Conservation (phyloP, 2,329 filamentous ascomycete species). For the Drechslerella dactyloides region DNA sequence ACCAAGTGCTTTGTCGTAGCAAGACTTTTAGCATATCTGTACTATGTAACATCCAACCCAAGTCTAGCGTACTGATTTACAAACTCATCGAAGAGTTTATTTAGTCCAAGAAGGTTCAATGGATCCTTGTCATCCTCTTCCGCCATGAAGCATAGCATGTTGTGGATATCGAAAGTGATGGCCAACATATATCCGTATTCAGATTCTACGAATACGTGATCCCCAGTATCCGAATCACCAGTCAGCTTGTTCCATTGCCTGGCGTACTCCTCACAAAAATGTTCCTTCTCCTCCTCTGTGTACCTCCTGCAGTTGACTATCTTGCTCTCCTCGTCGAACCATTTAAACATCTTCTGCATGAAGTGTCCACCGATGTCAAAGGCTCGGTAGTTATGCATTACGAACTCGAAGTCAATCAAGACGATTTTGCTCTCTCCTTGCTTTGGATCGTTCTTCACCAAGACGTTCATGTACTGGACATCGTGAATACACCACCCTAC, state of each 20-base stretch:
- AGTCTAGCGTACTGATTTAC: conserved; percentile 50
- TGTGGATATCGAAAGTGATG: conserved; percentile 53
- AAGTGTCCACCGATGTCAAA: conserved; percentile 54
- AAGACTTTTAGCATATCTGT: conserved; percentile 1
- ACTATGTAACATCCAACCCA: conserved; percentile 15
- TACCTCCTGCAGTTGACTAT: conserved; percentile 52
- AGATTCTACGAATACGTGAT: conserved; percentile 52
- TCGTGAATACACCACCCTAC: conserved; percentile 54
- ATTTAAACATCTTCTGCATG: conserved; percentile 55
- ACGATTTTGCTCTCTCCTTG: conserved; percentile 51
- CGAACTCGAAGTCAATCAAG: conserved; percentile 53
- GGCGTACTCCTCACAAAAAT: conserved; percentile 53
- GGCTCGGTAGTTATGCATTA: conserved; percentile 53
- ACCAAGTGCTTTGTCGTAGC: background rate
- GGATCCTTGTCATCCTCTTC: conserved; percentile 51
- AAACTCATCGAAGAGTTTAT: conserved; percentile 53
- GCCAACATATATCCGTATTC: conserved; percentile 52
- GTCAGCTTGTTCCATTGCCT: conserved; percentile 52
- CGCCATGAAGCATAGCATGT: conserved; percentile 54
- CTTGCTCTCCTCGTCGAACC: conserved; percentile 53
- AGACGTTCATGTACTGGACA: conserved; percentile 53
- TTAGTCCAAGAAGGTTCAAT: conserved; percentile 49
- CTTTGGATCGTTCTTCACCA: conserved; percentile 51
- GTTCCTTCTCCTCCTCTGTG: conserved; percentile 52
- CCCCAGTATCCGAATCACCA: conserved; percentile 53